These are phyloP conservation scores for Cutaneotrichosporon cavernicola DNA, from an alignment of 1,284 basidiomycete species.

Conservation along the genomic window DNA sequence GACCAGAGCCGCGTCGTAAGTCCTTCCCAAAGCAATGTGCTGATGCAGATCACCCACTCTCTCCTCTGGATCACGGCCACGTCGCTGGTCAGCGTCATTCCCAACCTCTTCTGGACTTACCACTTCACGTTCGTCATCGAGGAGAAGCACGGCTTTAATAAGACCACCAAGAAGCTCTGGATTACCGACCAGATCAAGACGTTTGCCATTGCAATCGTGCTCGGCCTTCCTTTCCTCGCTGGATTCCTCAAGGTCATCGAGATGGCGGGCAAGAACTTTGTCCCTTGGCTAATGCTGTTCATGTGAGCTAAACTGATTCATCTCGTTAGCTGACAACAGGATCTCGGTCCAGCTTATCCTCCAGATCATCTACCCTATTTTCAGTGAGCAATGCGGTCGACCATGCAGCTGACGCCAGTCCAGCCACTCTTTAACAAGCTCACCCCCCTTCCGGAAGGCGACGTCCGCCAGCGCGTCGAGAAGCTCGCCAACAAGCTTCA, in stretches of 20 bases:
- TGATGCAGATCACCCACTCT: constrained; percentile 71
- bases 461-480: constrained; percentile 72
- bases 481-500: constrained; percentile 71
- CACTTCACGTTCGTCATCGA: constrained; percentile 94
- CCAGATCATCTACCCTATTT: constrained; percentile 79
- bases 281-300: constrained; percentile 84
- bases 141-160: constrained; percentile 95
- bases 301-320: constrained; percentile 58
- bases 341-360: constrained; percentile 78
- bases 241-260: constrained; percentile 85
- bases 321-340: constrained; percentile 54
- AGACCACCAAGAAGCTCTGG: constrained; percentile 75
- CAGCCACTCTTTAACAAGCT: constrained; percentile 97
- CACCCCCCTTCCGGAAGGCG: constrained; percentile 73
- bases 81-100: constrained; percentile 65
- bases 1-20: constrained; percentile 38
- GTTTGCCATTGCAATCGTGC: constrained; percentile 67
- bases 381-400: constrained; percentile 56
- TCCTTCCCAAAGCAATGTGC: constrained; percentile 1
- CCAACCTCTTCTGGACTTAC: constrained; percentile 68
- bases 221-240: constrained; percentile 86
- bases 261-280: constrained; percentile 86
- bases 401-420: constrained; percentile 50
- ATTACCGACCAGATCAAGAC: constrained; percentile 76
- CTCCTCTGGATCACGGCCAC: constrained; percentile 72